Conservation (phyloP, 2,329 filamentous ascomycete genomes). For the Alternaria sp. region DNA sequence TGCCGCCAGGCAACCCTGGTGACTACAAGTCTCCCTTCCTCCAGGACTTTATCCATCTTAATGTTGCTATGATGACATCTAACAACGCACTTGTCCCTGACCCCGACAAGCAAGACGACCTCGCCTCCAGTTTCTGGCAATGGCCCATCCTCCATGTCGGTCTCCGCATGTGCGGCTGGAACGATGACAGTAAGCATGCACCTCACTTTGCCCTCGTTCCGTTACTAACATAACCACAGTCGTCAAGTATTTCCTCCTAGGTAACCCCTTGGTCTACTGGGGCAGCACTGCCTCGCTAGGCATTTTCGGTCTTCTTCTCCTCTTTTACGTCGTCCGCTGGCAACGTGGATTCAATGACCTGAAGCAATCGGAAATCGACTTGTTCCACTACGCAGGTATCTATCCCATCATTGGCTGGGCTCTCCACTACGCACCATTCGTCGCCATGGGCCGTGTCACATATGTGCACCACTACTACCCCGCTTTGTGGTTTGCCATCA, state of each 20-base stretch:
- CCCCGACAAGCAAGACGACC: conserved; percentile 97
- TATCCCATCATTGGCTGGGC: conserved; percentile 96
- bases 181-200: conserved; percentile 70
- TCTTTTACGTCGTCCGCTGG: conserved; percentile 92
- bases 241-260: conserved; percentile 97
- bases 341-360: conserved; percentile 93
- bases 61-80: conserved; percentile 99
- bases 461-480: conserved; percentile 99
- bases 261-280: conserved; percentile 97
- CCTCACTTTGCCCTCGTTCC: not conserved
- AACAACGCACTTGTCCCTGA: conserved; percentile 98
- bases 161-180: conserved; percentile 98
- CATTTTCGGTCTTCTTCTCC: conserved; percentile 73
- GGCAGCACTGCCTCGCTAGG: conserved; percentile 82
- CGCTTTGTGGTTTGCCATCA: conserved; percentile 95
- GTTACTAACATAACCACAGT: conserved; percentile 49
- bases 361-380: conserved; percentile 80
- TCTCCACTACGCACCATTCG: conserved; percentile 93
- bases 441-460: conserved; percentile 97
- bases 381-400: conserved; percentile 90
- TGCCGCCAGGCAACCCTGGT: conserved; percentile 86
- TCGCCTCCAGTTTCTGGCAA: conserved; percentile 97
- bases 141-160: conserved; percentile 97
- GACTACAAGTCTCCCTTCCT: conserved; percentile 97
- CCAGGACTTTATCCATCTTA: conserved; percentile 96